Evolutionary conservation across 768 basidiomycete species (phyloP).

Genomic region (Porpolomopsis calyptriformis): DNA sequence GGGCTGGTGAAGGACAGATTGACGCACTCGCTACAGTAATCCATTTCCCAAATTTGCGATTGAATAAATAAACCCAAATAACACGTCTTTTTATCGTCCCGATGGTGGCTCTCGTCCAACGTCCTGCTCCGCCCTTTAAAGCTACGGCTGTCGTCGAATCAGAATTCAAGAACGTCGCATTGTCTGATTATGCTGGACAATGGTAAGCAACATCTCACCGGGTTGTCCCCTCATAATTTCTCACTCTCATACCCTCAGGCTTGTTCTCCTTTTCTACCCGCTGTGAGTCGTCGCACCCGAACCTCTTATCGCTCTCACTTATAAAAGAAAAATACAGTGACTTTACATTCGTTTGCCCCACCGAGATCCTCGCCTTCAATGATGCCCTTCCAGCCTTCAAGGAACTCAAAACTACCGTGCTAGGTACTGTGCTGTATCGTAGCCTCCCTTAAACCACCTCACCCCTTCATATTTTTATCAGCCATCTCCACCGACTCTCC

Average conservation of each 20-base stretch:
- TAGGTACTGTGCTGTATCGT: slow-evolving; percentile 39
- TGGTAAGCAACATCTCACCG: slow-evolving; percentile 40
- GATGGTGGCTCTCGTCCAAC: slow-evolving; percentile 65
- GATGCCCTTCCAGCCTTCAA: slow-evolving; percentile 71
- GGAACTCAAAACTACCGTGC: slow-evolving; percentile 60
- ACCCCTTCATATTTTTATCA: slow-evolving; percentile 15
- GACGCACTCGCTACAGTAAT: no score
- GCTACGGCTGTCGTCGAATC: slow-evolving; percentile 68
- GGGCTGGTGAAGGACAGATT: not conserved
- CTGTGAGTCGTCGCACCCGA: slow-evolving; percentile 43
- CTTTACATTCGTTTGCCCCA: slow-evolving; percentile 89
- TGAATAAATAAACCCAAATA: not conserved
- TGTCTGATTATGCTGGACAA: slow-evolving; percentile 66
- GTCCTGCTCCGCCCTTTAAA: slow-evolving; percentile 74
- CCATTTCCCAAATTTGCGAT: not conserved
- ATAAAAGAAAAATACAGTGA: slow-evolving; percentile 36
- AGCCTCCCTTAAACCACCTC: not conserved
- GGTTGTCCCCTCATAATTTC: not conserved
- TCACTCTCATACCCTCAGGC: slow-evolving; percentile 38
- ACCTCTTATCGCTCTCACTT: not conserved
- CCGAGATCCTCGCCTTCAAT: slow-evolving; percentile 93
- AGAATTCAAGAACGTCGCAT: slow-evolving; percentile 65
- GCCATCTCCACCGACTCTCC: slow-evolving; percentile 85
- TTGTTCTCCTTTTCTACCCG: slow-evolving; percentile 91
- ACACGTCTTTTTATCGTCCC: slow-evolving; percentile 10